A percentile compares a stretch with the other conserved stretches of the same genome.
Conservation (phyloP, 2,329 filamentous ascomycete genomes). For the Bipolaris cookei region DNA sequence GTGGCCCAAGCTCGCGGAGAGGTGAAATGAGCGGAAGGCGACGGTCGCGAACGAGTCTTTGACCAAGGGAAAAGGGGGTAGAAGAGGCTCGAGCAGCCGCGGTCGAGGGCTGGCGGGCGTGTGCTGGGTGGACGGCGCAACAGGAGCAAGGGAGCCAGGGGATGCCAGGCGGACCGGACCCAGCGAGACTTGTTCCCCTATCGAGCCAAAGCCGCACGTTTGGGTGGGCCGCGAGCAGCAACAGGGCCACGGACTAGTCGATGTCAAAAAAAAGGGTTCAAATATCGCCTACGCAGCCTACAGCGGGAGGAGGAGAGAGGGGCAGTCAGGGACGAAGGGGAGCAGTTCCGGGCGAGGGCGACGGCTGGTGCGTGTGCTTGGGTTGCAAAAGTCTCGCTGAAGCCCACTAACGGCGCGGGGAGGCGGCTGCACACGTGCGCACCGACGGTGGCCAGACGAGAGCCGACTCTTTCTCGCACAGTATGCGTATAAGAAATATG, state of each 20-base stretch:
- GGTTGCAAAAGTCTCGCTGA: constrained; percentile 11
- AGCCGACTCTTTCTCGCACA: background rate
- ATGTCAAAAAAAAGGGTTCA: constrained; percentile 17
- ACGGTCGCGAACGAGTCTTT: constrained; percentile 14
- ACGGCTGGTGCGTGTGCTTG: constrained; percentile 4
- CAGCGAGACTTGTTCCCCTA: constrained; percentile 21
- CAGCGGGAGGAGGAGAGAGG: constrained; percentile 6
- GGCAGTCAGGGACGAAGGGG: constrained; percentile 3
- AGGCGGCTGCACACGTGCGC: constrained; percentile 19
- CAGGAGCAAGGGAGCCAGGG: constrained; percentile 22
- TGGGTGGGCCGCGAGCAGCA: constrained; percentile 28
- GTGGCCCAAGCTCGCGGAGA: constrained; percentile 22
- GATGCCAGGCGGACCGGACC: constrained; percentile 22
- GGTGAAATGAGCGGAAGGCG: constrained; percentile 25
- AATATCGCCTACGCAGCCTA: constrained; percentile 1
- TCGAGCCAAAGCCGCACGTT: constrained; percentile 25
- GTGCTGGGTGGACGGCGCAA: too few species aligned
- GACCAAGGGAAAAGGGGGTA: constrained; percentile 23
- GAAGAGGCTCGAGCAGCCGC: constrained; percentile 27
- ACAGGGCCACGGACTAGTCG: constrained; percentile 10
- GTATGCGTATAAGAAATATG: too few species aligned
- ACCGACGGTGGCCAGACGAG: background rate
- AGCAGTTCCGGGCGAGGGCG: constrained; percentile 7
- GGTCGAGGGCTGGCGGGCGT: constrained; percentile 29
- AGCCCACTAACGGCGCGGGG: constrained; percentile 19